phyloP scores from a whole-genome alignment of 2,329 filamentous ascomycete species.

The Cladosporium sp. region DNA sequence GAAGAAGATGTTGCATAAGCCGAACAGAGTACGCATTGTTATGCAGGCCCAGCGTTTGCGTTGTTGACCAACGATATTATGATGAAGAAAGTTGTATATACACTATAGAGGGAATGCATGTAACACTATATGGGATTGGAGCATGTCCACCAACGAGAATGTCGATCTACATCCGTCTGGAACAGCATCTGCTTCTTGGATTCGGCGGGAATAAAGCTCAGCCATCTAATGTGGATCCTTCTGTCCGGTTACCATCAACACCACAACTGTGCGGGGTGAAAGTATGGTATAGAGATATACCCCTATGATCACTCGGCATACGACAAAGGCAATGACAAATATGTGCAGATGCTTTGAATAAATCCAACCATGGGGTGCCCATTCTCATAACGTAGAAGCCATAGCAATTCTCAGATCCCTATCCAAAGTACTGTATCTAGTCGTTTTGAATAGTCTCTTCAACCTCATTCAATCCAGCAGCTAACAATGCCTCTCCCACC shows the following conservation, averaged over 20 bases:
- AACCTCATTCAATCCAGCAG: neutral
- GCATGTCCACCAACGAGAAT: neutral
- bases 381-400: neutral
- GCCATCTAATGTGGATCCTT: neutral
- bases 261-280: neutral
- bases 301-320: no score
- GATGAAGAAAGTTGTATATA: neutral
- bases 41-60: neutral
- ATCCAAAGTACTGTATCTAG: neutral
- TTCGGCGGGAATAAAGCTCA: neutral
- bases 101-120: neutral
- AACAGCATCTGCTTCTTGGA: neutral
- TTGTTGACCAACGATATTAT: neutral
- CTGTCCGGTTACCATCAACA: neutral
- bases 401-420: neutral
- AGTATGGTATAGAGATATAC: neutral
- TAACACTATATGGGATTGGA: neutral
- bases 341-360: neutral
- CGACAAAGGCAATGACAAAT: neutral
- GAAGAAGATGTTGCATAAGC: conserved; percentile 3
- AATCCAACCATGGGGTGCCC: neutral
- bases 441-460: neutral
- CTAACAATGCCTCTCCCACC: conserved; percentile 11
- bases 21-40: conserved; percentile 3
- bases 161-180: neutral